Evolutionary conservation across 2,329 filamentous ascomycete genomes (phyloP).

Genomic region (Magnaporthiopsis poae): DNA sequence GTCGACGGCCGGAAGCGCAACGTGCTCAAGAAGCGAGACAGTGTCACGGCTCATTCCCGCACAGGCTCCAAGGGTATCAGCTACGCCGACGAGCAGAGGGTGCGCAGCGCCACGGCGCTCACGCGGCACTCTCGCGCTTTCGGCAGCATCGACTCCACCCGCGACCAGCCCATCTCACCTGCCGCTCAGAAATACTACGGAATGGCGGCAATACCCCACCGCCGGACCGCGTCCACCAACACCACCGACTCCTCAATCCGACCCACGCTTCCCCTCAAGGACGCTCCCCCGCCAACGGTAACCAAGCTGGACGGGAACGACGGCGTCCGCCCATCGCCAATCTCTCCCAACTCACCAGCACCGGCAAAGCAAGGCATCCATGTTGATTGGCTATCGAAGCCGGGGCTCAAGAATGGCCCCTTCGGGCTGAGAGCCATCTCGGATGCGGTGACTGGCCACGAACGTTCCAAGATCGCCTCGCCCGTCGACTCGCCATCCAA

Average conservation of each 20-base stretch:
- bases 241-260: constrained; percentile 43
- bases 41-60: constrained; percentile 44
- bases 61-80: constrained; percentile 62
- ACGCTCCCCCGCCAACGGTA: constrained; percentile 45
- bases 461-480: constrained; percentile 42
- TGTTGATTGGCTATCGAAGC: constrained; percentile 49
- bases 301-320: constrained; percentile 47
- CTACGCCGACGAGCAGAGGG: constrained; percentile 63
- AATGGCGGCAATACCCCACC: constrained; percentile 33
- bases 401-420: constrained; percentile 38
- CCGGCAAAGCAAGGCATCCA: constrained; percentile 31
- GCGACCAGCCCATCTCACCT: constrained; percentile 48
- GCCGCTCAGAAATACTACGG: constrained; percentile 64
- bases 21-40: constrained; percentile 69
- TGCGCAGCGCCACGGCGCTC: constrained; percentile 54
- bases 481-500: constrained; percentile 41
- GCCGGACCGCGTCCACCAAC: constrained; percentile 51
- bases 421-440: constrained; percentile 77
- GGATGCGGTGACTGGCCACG: constrained; percentile 52
- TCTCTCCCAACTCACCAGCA: constrained; percentile 20
- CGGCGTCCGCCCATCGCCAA: constrained; percentile 26
- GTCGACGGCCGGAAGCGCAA: constrained; percentile 66
- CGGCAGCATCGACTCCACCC: constrained; percentile 66
- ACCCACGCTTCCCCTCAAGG: constrained; percentile 42
- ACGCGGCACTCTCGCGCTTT: constrained; percentile 65